Percentiles rank a stretch among this genome's conserved stretches.
Conservation (phyloP, 2,329 filamentous ascomycete species). For the Pestalotiopsis sp. region DNA sequence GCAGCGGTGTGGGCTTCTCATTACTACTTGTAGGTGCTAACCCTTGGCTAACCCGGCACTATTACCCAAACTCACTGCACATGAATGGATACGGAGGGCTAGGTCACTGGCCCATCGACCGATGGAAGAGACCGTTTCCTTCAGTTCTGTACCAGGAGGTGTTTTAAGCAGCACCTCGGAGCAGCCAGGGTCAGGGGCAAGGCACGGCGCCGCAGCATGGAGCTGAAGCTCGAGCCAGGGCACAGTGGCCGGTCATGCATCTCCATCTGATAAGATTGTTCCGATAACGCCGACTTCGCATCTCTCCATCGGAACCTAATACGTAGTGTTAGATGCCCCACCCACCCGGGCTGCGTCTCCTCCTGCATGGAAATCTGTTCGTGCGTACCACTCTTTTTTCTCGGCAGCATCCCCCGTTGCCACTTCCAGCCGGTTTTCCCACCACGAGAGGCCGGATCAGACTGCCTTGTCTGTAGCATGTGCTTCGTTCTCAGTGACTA, state of each 20-base stretch:
- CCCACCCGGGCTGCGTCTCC: conserved; percentile 20
- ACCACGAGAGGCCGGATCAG: neutral
- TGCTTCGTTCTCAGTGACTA: conserved; percentile 1
- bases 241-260: conserved; percentile 23
- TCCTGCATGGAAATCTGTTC: conserved; percentile 20
- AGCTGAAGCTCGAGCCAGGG: conserved; percentile 1
- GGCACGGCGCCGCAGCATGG: neutral
- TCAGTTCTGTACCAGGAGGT: neutral
- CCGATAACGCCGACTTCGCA: conserved; percentile 52
- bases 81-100: neutral
- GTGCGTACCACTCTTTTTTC: neutral
- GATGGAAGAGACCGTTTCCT: neutral
- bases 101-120: neutral
- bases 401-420: conserved; percentile 8
- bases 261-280: conserved; percentile 56
- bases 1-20: conserved; percentile 1
- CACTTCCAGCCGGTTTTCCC: conserved; percentile 7
- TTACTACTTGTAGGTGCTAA: neutral
- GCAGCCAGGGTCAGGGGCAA: neutral
- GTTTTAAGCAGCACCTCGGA: neutral
- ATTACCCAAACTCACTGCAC: conserved; percentile 3
- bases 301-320: conserved; percentile 15
- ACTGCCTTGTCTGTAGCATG: neutral
- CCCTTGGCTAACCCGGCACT: neutral
- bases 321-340: conserved; percentile 15